A percentile compares a stretch with the other conserved stretches of the same genome.
phyloP scores from a whole-genome alignment of 495 filamentous ascomycete genomes.

The Lichenothelia convexa region DNA sequence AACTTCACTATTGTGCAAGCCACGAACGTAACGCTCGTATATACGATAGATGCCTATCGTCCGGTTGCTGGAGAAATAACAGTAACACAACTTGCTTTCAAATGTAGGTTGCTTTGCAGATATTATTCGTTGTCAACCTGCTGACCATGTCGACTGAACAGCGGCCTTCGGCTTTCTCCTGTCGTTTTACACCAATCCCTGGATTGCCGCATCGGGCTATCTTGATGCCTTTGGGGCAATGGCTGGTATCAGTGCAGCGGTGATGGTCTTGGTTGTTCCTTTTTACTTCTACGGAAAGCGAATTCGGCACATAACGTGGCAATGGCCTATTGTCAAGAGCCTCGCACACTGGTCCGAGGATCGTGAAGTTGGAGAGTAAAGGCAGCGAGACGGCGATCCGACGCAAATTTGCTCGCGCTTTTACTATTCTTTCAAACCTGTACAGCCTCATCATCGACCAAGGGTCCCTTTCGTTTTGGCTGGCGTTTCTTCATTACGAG shows the following conservation, averaged over 20 bases:
- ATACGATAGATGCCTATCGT: slow-evolving; percentile 36
- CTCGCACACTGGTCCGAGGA: slow-evolving; percentile 1
- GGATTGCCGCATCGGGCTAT: slow-evolving; percentile 34
- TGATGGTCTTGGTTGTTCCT: slow-evolving; percentile 10
- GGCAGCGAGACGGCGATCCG: too few species aligned
- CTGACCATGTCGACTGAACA: slow-evolving; percentile 4
- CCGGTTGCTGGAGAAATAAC: slow-evolving; percentile 35
- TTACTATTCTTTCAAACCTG: too few species aligned
- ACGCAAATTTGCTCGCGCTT: too few species aligned
- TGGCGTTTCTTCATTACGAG: too few species aligned
- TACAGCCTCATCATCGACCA: too few species aligned
- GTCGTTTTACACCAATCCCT: slow-evolving; percentile 40
- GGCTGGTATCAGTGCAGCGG: slow-evolving; percentile 22
- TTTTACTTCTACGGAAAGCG: slow-evolving; percentile 15
- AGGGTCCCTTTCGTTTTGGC: too few species aligned
- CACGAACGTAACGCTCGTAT: slow-evolving; percentile 34
- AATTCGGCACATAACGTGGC: slow-evolving; percentile 27
- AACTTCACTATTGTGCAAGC: slow-evolving; percentile 33
- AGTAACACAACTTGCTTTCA: slow-evolving; percentile 33
- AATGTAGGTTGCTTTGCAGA: slow-evolving; percentile 17
- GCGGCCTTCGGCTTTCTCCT: slow-evolving; percentile 38
- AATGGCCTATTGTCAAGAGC: slow-evolving; percentile 25
- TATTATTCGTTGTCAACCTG: neutral
- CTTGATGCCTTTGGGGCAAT: slow-evolving; percentile 32
- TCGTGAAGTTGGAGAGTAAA: slow-evolving; percentile 6